These are phyloP conservation scores for Oryza glaberrima DNA, from an alignment of 176 grass and related monocot species.

Conservation along the genomic window DNA sequence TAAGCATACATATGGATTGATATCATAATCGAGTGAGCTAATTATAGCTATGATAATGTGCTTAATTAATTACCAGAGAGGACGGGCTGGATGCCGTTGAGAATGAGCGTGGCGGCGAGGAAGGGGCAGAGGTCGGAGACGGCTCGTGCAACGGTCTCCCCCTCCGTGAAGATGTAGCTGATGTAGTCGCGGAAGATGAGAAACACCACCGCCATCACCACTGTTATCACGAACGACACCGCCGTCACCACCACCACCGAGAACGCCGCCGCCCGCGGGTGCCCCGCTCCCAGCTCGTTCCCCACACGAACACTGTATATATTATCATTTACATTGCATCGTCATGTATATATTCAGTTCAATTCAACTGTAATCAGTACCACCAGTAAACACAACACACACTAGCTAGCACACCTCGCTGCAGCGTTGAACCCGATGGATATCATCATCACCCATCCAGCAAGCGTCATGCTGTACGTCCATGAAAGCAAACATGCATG, in stretches of 20 bases:
- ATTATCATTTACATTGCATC: too few species aligned
- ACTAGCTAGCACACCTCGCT: not conserved
- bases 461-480: not conserved
- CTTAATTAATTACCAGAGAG: constrained; percentile 12
- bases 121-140: constrained; percentile 65
- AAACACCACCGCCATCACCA: constrained; percentile 36
- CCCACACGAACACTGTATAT: not conserved
- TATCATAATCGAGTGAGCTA: not conserved
- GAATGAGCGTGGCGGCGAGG: constrained; percentile 37
- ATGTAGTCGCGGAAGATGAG: constrained; percentile 43
- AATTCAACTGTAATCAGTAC: too few species aligned
- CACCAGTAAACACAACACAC: too few species aligned
- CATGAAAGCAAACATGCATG: too few species aligned
- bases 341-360: too few species aligned
- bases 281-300: constrained; percentile 55
- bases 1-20: not conserved
- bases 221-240: constrained; percentile 40
- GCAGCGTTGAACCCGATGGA: constrained; percentile 27
- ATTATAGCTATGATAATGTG: not conserved
- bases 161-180: constrained; percentile 69
- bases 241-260: constrained; percentile 49
- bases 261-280: constrained; percentile 56
- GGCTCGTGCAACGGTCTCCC: constrained; percentile 45
- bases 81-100: constrained; percentile 40
- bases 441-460: constrained; percentile 32